Conservation (phyloP, 208 protist genomes). For the Leishmania amazonensis region DNA sequence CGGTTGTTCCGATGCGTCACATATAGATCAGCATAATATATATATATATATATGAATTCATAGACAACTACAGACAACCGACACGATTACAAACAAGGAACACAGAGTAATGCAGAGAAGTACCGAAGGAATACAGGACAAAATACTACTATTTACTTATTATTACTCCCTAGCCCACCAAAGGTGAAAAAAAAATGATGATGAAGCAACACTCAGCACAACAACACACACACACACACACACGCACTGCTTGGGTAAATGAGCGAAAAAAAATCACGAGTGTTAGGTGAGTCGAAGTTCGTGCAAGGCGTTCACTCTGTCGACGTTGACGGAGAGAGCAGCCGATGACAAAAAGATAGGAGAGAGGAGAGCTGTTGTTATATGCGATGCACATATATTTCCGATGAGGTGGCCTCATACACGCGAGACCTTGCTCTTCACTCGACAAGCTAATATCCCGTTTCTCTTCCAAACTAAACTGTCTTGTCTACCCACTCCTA, state of each 20-base stretch:
- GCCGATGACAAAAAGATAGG: background rate
- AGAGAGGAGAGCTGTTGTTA: background rate
- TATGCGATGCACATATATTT: background rate
- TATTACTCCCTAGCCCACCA: background rate
- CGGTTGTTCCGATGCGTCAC: background rate
- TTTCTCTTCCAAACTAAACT: background rate
- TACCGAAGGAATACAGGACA: too few species aligned
- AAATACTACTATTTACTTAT: background rate
- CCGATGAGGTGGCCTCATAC: too few species aligned
- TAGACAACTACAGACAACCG: background rate
- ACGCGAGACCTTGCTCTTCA: background rate
- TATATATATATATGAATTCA: background rate
- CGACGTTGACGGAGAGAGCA: background rate
- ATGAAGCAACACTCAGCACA: background rate
- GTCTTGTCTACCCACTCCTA: background rate
- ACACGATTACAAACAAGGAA: background rate
- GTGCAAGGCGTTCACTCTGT: background rate
- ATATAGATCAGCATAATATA: background rate
- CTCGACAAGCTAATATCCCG: background rate
- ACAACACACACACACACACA: background rate
- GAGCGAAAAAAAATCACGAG: background rate
- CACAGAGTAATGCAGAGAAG: background rate
- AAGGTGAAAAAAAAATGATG: background rate
- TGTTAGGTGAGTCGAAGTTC: background rate
- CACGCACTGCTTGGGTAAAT: background rate